phyloP scores from a whole-genome alignment of 2,329 filamentous ascomycete species.

The Sclerotinia minor region DNA sequence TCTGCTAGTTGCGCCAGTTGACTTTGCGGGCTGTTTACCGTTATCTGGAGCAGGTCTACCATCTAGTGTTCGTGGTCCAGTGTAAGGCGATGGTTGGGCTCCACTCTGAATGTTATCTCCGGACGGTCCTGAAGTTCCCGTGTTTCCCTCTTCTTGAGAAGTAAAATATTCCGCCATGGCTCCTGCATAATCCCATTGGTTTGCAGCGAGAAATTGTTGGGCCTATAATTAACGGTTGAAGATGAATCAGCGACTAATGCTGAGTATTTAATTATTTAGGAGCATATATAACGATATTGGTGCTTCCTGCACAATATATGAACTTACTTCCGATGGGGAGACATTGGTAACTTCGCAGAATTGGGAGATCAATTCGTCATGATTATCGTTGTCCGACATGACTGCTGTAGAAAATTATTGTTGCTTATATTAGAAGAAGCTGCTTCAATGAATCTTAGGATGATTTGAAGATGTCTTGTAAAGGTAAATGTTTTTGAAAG shows the following conservation, averaged over 20 bases:
- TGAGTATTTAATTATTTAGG: not conserved
- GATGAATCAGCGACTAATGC: not conserved
- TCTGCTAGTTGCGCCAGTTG: constrained; percentile 32
- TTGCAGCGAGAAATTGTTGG: constrained; percentile 62
- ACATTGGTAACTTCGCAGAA: constrained; percentile 59
- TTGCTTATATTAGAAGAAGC: not conserved
- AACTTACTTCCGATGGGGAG: constrained; percentile 49
- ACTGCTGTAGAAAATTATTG: constrained; percentile 39
- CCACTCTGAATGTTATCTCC: constrained; percentile 43
- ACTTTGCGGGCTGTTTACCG: constrained; percentile 17
- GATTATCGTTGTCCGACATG: constrained; percentile 43
- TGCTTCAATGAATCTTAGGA: not conserved
- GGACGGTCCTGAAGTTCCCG: constrained; percentile 47
- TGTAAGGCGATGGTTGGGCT: constrained; percentile 48
- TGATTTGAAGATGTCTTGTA: not conserved
- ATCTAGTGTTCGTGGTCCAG: constrained; percentile 62
- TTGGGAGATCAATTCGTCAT: constrained; percentile 51
- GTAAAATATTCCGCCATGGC: constrained; percentile 65
- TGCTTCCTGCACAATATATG: no score
- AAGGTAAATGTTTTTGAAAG: not conserved
- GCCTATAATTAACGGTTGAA: constrained; percentile 52
- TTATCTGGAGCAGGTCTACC: constrained; percentile 56
- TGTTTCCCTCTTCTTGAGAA: constrained; percentile 53
- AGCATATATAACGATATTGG: not conserved
- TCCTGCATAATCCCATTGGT: constrained; percentile 64